phyloP scores from a whole-genome alignment of 169 alveolate genomes.

The Plasmodium knowlesi region DNA sequence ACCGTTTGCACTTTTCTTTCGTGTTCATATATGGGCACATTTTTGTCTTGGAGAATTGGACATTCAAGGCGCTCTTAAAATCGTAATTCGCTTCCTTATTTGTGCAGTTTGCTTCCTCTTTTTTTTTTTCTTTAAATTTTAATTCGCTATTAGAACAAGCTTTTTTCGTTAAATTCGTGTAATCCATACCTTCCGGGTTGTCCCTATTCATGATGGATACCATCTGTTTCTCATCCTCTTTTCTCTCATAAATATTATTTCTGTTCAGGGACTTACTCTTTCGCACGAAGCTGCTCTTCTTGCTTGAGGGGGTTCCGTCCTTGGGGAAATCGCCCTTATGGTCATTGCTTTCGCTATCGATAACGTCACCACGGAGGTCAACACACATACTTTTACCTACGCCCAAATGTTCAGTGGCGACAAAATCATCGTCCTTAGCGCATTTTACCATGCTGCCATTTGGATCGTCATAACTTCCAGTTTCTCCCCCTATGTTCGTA shows the following conservation, averaged over 20 bases:
- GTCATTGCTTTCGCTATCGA: not conserved
- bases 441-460: not conserved
- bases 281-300: slow-evolving; percentile 7
- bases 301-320: not conserved
- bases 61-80: slow-evolving; percentile 69
- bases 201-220: slow-evolving; percentile 12
- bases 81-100: slow-evolving; percentile 61
- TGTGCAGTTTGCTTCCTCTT: slow-evolving; percentile 23
- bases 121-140: slow-evolving; percentile 38
- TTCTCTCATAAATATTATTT: slow-evolving; percentile 25
- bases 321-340: not conserved
- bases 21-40: slow-evolving; percentile 78
- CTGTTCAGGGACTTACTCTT: slow-evolving; percentile 60
- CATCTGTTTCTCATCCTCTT: slow-evolving; percentile 1
- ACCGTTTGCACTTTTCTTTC: slow-evolving; percentile 75
- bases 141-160: slow-evolving; percentile 4
- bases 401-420: not conserved
- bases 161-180: slow-evolving; percentile 1
- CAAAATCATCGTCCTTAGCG: slow-evolving; percentile 3
- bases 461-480: not conserved
- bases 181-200: slow-evolving; percentile 16
- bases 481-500: not conserved
- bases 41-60: slow-evolving; percentile 74
- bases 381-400: not conserved
- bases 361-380: not conserved